phyloP scores from a whole-genome alignment of 805 yeast genomes.

The Yarrowia bubula region DNA sequence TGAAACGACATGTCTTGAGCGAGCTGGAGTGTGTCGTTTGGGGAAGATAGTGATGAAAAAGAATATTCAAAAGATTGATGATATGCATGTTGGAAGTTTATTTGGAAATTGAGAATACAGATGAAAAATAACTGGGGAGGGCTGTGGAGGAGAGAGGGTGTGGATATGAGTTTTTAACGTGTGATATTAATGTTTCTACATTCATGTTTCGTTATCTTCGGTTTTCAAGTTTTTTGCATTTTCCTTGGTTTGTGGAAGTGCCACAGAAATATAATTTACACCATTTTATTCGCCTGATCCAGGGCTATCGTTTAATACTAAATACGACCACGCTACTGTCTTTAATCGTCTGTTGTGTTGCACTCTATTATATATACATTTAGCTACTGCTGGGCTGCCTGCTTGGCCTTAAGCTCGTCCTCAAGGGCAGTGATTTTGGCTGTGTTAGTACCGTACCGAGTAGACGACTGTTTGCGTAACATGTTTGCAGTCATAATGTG shows the following conservation, averaged over 20 bases:
- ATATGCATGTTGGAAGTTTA: conserved; percentile 4
- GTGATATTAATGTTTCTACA: too few relatives aligned
- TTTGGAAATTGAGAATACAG: neutral
- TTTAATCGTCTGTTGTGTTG: too few relatives aligned
- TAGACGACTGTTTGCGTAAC: too few relatives aligned
- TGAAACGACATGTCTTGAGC: conserved; percentile 2
- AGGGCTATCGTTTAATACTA: neutral
- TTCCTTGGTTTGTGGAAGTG: neutral
- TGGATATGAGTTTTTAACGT: too few relatives aligned
- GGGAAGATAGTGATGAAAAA: neutral
- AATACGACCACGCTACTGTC: too few relatives aligned
- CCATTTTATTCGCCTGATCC: neutral
- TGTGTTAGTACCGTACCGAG: too few relatives aligned
- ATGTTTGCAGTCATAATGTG: too few relatives aligned
- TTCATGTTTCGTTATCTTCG: too few relatives aligned
- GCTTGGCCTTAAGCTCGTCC: conserved; percentile 5
- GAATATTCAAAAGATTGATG: neutral
- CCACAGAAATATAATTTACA: neutral
- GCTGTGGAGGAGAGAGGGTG: too few relatives aligned
- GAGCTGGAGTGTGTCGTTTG: neutral
- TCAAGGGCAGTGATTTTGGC: neutral
- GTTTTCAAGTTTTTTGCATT: neutral
- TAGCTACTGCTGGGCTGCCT: neutral
- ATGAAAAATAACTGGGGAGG: neutral
- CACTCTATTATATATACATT: neutral